Evolutionary conservation across 2,329 filamentous ascomycete genomes (phyloP).

Genomic region (Aspergillus glaucus): DNA sequence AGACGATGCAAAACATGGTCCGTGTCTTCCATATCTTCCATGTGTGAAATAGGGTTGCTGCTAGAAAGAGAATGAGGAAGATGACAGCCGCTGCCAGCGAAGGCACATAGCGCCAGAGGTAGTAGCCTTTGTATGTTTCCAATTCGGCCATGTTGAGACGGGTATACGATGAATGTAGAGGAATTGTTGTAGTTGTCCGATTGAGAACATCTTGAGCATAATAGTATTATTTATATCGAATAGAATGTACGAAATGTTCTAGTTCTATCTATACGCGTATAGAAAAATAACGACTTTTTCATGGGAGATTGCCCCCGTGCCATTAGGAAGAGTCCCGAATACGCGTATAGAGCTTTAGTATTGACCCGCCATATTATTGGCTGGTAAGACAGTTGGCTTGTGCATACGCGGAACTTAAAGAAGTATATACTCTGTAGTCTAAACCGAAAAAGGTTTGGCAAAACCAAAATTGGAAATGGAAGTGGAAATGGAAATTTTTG

Average conservation of each 20-base stretch:
- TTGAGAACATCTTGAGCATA: background rate
- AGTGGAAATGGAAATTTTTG: too few relatives aligned
- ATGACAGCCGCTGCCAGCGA: conserved; percentile 18
- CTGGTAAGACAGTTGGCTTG: conserved; percentile 3
- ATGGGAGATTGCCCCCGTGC: too few relatives aligned
- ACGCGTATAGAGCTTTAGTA: conserved; percentile 8
- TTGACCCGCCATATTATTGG: background rate
- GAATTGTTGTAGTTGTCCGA: background rate
- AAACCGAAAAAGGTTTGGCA: background rate
- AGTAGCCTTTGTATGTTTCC: conserved; percentile 13
- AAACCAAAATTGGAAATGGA: background rate
- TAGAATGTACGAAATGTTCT: background rate
- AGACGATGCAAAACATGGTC: conserved; percentile 26
- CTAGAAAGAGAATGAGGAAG: conserved; percentile 23
- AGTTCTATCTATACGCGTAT: background rate
- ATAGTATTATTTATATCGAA: background rate
- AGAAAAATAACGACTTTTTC: background rate
- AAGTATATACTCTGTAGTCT: background rate
- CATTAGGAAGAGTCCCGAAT: background rate
- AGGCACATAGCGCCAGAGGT: conserved; percentile 24
- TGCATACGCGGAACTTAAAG: conserved; percentile 14
- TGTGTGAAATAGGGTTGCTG: conserved; percentile 16
- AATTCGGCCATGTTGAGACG: conserved; percentile 13
- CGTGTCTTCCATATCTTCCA: conserved; percentile 23
- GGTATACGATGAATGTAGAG: background rate